A percentile compares a stretch with the other conserved stretches of the same genome.
These are phyloP conservation scores for Neonectria ditissima DNA, from an alignment of 2,329 filamentous ascomycete genomes.

Conservation along the genomic window DNA sequence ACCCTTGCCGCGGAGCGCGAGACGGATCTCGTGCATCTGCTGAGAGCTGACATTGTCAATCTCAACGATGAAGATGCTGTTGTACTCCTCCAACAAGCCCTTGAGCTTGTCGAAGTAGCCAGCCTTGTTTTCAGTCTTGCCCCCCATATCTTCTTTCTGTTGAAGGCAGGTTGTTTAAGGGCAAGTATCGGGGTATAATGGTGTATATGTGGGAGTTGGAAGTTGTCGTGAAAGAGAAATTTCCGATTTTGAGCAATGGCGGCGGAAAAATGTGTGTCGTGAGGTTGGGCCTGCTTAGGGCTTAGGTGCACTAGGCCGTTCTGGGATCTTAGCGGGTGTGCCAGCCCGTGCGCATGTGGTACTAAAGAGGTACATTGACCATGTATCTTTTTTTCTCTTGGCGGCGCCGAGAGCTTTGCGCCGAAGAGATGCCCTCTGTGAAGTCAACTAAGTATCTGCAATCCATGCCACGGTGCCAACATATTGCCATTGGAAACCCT, in stretches of 20 bases:
- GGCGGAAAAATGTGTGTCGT: constrained; percentile 48
- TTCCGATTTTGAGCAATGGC: constrained; percentile 38
- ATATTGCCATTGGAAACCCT: constrained; percentile 11
- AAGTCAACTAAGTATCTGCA: constrained; percentile 24
- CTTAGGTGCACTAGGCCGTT: constrained; percentile 47
- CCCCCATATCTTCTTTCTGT: constrained; percentile 96
- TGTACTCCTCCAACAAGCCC: constrained; percentile 94
- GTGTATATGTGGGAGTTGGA: constrained; percentile 43
- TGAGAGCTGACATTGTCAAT: constrained; percentile 99
- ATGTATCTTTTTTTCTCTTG: constrained; percentile 51
- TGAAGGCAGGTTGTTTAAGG: constrained; percentile 99
- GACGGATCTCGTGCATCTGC: constrained; percentile 99
- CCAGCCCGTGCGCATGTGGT: no score
- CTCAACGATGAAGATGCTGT: constrained; percentile 96
- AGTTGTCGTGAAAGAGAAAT: constrained; percentile 36
- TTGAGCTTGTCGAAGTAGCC: constrained; percentile 99
- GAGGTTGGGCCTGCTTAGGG: constrained; percentile 50
- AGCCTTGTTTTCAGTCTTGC: constrained; percentile 94
- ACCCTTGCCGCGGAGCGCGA: constrained; percentile 88
- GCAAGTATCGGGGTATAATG: constrained; percentile 59
- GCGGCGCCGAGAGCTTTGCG: constrained; percentile 35
- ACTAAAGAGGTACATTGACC: constrained; percentile 47
- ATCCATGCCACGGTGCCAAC: constrained; percentile 6
- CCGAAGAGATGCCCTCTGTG: constrained; percentile 14
- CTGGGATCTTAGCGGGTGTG: constrained; percentile 25